Percentiles rank a stretch among this genome's conserved stretches.
Evolutionary conservation across 345 rosid genomes (phyloP).

Genomic region (Hypericum perforatum): DNA sequence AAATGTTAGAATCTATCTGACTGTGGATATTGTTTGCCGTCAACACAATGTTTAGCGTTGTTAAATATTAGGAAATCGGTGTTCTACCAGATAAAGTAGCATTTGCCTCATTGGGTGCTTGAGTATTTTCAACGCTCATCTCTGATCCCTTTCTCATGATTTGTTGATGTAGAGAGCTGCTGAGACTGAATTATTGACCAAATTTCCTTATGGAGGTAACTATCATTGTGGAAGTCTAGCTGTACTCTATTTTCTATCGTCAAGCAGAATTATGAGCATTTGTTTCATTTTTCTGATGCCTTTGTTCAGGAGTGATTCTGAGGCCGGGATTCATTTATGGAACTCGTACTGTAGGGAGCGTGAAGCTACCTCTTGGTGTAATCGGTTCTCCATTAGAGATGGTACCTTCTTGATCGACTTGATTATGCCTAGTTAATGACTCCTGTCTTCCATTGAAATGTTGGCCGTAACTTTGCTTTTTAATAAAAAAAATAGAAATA

Average conservation of each 20-base stretch:
- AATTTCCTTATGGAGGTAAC: constrained; percentile 89
- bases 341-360: constrained; percentile 66
- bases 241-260: no score
- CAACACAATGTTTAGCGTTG: not conserved
- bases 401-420: constrained; percentile 27
- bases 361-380: constrained; percentile 74
- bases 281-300: not conserved
- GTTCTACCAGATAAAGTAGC: not conserved
- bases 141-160: constrained; percentile 2
- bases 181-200: constrained; percentile 81
- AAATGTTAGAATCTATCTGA: not conserved
- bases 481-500: no score
- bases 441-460: constrained; percentile 1
- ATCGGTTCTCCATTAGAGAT: constrained; percentile 86
- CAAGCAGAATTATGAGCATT: no score
- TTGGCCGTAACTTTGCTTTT: not conserved
- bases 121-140: not conserved
- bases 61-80: not conserved
- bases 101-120: not conserved
- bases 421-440: not conserved
- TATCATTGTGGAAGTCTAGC: no score
- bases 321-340: constrained; percentile 97
- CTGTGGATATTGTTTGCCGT: not conserved
- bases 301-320: constrained; percentile 62
- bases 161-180: constrained; percentile 63